A percentile compares a stretch with the other conserved stretches of the same genome.
Evolutionary conservation across 2,329 filamentous ascomycete genomes (phyloP).

Genomic region (Phyllosticta citriasiana): DNA sequence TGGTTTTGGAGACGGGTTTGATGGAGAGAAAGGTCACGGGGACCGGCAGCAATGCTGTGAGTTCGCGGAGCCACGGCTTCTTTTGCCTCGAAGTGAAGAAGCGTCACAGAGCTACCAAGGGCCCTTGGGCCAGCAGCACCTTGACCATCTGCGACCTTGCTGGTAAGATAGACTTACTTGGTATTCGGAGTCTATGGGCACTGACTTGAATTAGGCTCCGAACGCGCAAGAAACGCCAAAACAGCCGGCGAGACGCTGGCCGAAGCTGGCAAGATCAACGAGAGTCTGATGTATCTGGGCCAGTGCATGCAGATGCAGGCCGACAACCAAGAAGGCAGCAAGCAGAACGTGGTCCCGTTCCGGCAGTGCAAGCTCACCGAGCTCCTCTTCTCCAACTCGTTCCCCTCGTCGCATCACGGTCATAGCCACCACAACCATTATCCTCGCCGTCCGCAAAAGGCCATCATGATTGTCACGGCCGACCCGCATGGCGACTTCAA

Average conservation of each 20-base stretch:
- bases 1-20: conserved; percentile 82
- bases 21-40: conserved; percentile 80
- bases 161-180: conserved; percentile 37
- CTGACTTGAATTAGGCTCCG: conserved; percentile 47
- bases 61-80: conserved; percentile 88
- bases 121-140: conserved; percentile 63
- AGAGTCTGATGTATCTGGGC: conserved; percentile 94
- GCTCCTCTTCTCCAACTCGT: conserved; percentile 42
- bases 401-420: conserved; percentile 24
- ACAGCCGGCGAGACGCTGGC: conserved; percentile 85
- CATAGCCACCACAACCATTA: conserved; percentile 22
- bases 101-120: conserved; percentile 46
- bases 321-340: conserved; percentile 61
- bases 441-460: conserved; percentile 67
- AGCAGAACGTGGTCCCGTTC: conserved; percentile 64
- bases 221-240: conserved; percentile 86
- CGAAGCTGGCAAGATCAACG: conserved; percentile 97
- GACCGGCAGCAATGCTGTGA: conserved; percentile 86
- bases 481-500: conserved; percentile 93
- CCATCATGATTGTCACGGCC: conserved; percentile 92
- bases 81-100: conserved; percentile 95
- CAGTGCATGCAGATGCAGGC: conserved; percentile 95
- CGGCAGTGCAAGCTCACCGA: conserved; percentile 45
- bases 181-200: background rate
- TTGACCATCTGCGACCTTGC: conserved; percentile 87